phyloP scores from a whole-genome alignment of 164 flowering plant species.

The Vitis vinifera region DNA sequence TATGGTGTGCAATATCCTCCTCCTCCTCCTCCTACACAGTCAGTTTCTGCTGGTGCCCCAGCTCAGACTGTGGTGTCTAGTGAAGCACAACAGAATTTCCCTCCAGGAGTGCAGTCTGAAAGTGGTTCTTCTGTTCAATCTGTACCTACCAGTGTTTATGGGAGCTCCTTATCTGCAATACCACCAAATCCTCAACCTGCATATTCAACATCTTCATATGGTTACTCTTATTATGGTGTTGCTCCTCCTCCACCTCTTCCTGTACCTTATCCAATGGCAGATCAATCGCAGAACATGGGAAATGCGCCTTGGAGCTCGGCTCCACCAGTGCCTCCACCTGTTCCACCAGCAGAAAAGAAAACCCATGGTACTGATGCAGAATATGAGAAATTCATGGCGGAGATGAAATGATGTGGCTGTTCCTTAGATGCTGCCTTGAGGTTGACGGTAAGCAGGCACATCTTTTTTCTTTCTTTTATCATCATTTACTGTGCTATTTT shows the following conservation, averaged over 20 bases:
- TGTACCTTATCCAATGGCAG: slow-evolving; percentile 28
- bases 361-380: slow-evolving; percentile 63
- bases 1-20: slow-evolving; percentile 80
- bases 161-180: slow-evolving; percentile 38
- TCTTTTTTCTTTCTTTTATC: background rate
- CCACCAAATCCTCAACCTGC: slow-evolving; percentile 50
- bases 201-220: slow-evolving; percentile 51
- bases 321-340: slow-evolving; percentile 52
- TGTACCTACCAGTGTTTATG: slow-evolving; percentile 38
- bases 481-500: background rate
- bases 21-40: slow-evolving; percentile 24
- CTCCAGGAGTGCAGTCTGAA: slow-evolving; percentile 72
- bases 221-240: slow-evolving; percentile 66
- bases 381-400: slow-evolving; percentile 92
- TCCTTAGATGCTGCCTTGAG: background rate
- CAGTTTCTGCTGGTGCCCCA: slow-evolving; percentile 49
- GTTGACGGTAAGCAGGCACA: slow-evolving; percentile 22
- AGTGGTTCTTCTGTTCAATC: slow-evolving; percentile 34
- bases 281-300: slow-evolving; percentile 46
- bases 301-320: slow-evolving; percentile 76
- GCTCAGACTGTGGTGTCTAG: slow-evolving; percentile 47
- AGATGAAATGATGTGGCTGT: slow-evolving; percentile 60
- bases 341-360: slow-evolving; percentile 53
- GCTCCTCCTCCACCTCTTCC: slow-evolving; percentile 54
- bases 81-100: slow-evolving; percentile 56